phyloP scores from a whole-genome alignment of 495 filamentous ascomycete genomes.

The Penicillium crystallinum region DNA sequence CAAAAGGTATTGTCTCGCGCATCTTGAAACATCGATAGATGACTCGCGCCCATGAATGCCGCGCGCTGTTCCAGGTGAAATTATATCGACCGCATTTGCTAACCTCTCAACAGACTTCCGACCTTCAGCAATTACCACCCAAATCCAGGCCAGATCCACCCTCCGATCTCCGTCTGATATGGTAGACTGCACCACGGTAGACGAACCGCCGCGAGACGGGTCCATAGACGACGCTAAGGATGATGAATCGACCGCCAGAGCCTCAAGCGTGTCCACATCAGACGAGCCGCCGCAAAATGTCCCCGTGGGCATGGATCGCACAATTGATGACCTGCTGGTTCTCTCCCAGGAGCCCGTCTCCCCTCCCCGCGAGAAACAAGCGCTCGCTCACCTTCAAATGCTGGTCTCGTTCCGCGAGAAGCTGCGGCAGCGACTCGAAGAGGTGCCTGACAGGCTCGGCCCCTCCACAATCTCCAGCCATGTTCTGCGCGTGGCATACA shows the following conservation, averaged over 20 bases:
- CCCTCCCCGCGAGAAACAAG: constrained; percentile 2
- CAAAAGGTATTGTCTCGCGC: neutral
- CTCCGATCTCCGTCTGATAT: no score
- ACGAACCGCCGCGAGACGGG: no score
- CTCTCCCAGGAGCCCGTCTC: constrained; percentile 8
- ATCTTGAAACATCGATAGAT: neutral
- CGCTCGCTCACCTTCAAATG: constrained; percentile 4
- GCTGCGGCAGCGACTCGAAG: constrained; percentile 13
- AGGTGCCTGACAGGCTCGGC: constrained; percentile 10
- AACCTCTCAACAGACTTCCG: no score
- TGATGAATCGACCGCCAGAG: neutral
- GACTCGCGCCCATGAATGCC: neutral
- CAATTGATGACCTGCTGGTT: constrained; percentile 15
- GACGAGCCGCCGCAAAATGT: constrained; percentile 3
- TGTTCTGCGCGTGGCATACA: constrained; percentile 14
- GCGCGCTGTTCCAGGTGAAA: no score
- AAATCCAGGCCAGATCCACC: no score
- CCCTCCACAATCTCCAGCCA: constrained; percentile 9
- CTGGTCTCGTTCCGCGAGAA: constrained; percentile 9
- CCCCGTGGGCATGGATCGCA: constrained; percentile 2
- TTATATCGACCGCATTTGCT: neutral
- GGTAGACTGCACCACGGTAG: no score
- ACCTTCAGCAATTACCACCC: no score
- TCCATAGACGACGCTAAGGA: neutral
- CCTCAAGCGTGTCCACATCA: constrained; percentile 2